A percentile compares a stretch with the other conserved stretches of the same genome.
Conservation (phyloP, 2,329 filamentous ascomycete species). For the Ascochyta clinopodiicola region DNA sequence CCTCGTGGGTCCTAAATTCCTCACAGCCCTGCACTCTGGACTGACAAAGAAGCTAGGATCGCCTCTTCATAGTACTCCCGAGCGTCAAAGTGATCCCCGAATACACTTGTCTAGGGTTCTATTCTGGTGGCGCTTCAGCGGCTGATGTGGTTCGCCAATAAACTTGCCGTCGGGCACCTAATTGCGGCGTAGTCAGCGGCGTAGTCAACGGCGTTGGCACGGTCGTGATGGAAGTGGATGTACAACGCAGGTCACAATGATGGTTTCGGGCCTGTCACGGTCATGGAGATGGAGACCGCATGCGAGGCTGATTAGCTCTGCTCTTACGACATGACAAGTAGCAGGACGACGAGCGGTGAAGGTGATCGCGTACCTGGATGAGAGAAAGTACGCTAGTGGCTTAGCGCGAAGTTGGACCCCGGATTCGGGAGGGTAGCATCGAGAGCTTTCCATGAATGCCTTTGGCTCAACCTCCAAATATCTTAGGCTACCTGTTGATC, state of each 20-base stretch:
- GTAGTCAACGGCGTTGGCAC: conserved; percentile 4
- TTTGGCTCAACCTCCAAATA: background rate
- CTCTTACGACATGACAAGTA: no score
- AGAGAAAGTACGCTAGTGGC: background rate
- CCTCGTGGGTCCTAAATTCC: conserved; percentile 1
- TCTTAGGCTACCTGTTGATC: no score
- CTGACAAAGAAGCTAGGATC: background rate
- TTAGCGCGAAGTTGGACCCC: conserved; percentile 2
- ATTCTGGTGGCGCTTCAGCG: conserved; percentile 13
- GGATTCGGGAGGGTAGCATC: conserved; percentile 1
- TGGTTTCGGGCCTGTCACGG: background rate
- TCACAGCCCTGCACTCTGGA: background rate
- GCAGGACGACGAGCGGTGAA: background rate
- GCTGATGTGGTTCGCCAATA: conserved; percentile 13
- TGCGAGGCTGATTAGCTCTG: background rate
- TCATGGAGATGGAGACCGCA: background rate
- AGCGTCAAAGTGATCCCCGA: conserved; percentile 17
- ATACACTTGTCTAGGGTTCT: background rate
- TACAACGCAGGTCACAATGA: background rate
- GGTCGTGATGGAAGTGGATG: background rate
- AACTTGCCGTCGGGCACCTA: conserved; percentile 6
- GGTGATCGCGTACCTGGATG: background rate
- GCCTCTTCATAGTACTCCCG: conserved; percentile 2
- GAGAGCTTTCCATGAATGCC: conserved; percentile 16
- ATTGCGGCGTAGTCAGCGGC: conserved; percentile 17